Evolutionary conservation across 345 rosid genomes (phyloP).

Genomic region (Rhodomyrtus tomentosa): DNA sequence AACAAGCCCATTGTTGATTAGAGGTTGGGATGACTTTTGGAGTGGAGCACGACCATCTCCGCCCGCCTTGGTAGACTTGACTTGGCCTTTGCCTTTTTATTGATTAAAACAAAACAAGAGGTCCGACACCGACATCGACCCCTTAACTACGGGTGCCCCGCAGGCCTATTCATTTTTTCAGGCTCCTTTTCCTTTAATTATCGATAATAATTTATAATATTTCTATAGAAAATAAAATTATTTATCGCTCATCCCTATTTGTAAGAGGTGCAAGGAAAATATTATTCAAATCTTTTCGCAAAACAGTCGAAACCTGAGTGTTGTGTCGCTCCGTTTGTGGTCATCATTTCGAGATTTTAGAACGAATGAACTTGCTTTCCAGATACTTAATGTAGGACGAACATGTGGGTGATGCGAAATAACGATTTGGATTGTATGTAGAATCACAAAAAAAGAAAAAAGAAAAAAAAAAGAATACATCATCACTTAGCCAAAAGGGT

Average conservation of each 20-base stretch:
- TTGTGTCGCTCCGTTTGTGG: neutral
- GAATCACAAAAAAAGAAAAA: neutral
- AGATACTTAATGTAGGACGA: neutral
- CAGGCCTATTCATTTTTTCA: neutral
- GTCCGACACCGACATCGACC: neutral
- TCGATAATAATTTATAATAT: too few species aligned
- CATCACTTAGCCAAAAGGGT: neutral
- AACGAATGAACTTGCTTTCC: neutral
- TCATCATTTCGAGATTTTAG: neutral
- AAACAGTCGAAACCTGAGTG: too few species aligned
- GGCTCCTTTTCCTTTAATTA: too few species aligned
- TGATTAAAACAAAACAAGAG: neutral
- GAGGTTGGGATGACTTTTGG: neutral
- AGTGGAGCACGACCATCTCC: neutral
- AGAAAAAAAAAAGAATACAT: neutral
- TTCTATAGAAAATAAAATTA: too few species aligned
- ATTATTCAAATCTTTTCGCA: too few species aligned
- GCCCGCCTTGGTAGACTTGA: neutral
- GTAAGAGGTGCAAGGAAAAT: too few species aligned
- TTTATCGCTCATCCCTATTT: too few species aligned
- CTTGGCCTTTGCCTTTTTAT: neutral
- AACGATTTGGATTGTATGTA: neutral
- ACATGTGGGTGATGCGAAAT: neutral
- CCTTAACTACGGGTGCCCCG: neutral
- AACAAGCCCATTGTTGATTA: neutral